Base-by-base conservation (phyloP, 2,329 filamentous ascomycete genomes). In the Colletotrichum somersetense region DNA sequence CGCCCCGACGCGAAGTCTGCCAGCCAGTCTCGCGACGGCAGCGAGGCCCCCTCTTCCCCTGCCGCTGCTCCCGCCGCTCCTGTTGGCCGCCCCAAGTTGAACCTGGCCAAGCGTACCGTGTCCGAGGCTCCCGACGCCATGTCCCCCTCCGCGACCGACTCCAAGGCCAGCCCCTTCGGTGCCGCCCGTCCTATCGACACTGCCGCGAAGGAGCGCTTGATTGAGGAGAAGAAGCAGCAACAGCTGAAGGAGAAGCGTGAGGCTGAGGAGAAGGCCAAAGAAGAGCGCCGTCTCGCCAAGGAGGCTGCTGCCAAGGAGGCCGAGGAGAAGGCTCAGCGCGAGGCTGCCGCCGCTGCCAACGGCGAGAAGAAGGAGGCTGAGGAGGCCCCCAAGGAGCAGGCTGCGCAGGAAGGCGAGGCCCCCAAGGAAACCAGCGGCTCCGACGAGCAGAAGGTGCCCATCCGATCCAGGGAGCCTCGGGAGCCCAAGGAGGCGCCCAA, bases 161-260 rank as follows among this genome's bases (percentile, higher is more conserved):
- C 93, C 53, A 98, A 98, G 86, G 89, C 95, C 35, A 98, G 92
- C 82, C 95, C 95, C 52, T 99, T 99, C 80, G 96, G 96, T 78
- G 95, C 93, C 73, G 96, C 96, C 68, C 91, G 93, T 74, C 96
- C 96, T 67, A 97, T 98, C 77, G 95, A 99, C 83, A 98, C 96
- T 58, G 93, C 94, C 57, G 89, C 95, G 18, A 91, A 93, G 75
- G 96, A 98, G 85, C 92, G 91, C 77, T 92, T 97, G 81, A 91
- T 99, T 70, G 96, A 97, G 78, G 94, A 97, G 84, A 97, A 94
- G 88, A 89, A 93, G 75, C 86, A 93, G 78, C 86, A 93, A 71
- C 88, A 89, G 8, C 74, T 95, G 35, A 91, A 91, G 75, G 91
- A 96, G 82, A 97, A 97, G 89, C 93, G 92, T 79, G 95, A 97